These are phyloP conservation scores for Stemphylium vesicarium DNA, from an alignment of 2,329 filamentous ascomycete genomes.

Conservation along the genomic window DNA sequence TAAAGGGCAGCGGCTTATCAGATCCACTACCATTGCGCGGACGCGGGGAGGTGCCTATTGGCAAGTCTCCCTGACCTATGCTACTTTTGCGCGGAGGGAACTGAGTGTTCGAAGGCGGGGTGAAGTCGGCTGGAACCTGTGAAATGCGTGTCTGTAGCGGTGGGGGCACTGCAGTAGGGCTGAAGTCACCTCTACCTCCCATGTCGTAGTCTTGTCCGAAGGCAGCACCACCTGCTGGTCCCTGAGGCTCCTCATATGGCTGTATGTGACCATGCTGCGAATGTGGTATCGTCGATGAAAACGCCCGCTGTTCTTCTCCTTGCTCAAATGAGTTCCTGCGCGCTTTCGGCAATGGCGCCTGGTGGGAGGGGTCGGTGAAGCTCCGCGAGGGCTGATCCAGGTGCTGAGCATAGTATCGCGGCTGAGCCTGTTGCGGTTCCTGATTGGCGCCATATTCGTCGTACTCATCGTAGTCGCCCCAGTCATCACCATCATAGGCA, in stretches of 20 bases:
- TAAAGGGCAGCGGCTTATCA: constrained; percentile 65
- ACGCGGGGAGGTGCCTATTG: constrained; percentile 31
- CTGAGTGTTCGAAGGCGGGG: constrained; percentile 45
- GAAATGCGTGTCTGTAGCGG: constrained; percentile 55
- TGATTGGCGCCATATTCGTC: constrained; percentile 61
- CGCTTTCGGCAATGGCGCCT: constrained; percentile 30
- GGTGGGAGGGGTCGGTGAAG: constrained; percentile 51
- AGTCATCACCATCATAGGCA: constrained; percentile 92
- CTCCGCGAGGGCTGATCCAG: constrained; percentile 37
- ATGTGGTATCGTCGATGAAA: constrained; percentile 48
- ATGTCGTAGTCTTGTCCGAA: constrained; percentile 43
- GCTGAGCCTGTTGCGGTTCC: constrained; percentile 49
- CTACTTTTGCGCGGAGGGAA: constrained; percentile 70
- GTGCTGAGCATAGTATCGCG: constrained; percentile 52
- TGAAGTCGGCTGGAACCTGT: constrained; percentile 44
- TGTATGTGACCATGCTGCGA: constrained; percentile 24
- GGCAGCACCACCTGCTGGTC: constrained; percentile 36
- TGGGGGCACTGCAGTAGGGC: constrained; percentile 59
- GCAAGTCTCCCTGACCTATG: constrained; percentile 54
- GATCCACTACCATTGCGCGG: constrained; percentile 43
- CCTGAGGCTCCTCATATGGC: constrained; percentile 16
- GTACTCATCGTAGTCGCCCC: constrained; percentile 72
- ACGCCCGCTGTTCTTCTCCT: constrained; percentile 60
- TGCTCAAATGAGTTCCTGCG: constrained; percentile 61
- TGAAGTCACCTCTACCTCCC: constrained; percentile 57